Evolutionary conservation across 805 yeast species (phyloP), one percentile per base, ranked within the genome.

Genomic region (Tetrapisispora nanseiensis): DNA sequence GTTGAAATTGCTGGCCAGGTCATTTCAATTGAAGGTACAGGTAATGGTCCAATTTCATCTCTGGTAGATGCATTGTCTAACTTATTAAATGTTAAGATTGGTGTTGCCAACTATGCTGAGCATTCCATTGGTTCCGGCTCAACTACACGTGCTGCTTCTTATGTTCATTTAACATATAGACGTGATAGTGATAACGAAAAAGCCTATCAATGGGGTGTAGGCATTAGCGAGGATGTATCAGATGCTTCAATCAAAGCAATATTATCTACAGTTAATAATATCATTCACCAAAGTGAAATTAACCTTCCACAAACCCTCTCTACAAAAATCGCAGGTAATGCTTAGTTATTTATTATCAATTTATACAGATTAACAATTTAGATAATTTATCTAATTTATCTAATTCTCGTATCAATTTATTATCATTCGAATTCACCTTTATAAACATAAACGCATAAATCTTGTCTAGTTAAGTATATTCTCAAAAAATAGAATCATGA

Each of bases 11-110:
- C 72, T 39, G 75, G 70, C 34, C 57, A 64, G 42, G 50, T 49
- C 10, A 53, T 55, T 7, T 54, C 56, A 20, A 65, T 84, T 31
- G 47, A 54, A 24, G 95, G 95, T 48, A 55, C 56, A 33, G 95
- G 94, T 48, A 85, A 84, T 59, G 95, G 95, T 56, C 94, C 89
- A 39, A 75, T 84, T 45, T 83, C 94, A 7, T 80, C 89, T 2
- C 76, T 83, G 58, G 67, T 77, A 7, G 70, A 80, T 56, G 86
- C 86, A 12, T 56, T 82, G 42, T 63, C 74, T 34, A 61, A 58
- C 24, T 63, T 66, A 40, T 68, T 80, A 44, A 69, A 70, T 33
- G 61, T 71, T 41, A 59, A 67, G 29, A 61, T 83, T 39, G 78
- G 76, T 48, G 89, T 84, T 45, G 71, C 76, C 51, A 69, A 78